A percentile compares a stretch with the other conserved stretches of the same genome.
phyloP scores from a whole-genome alignment of 805 yeast species.

The Isabelozyma gotoi region DNA sequence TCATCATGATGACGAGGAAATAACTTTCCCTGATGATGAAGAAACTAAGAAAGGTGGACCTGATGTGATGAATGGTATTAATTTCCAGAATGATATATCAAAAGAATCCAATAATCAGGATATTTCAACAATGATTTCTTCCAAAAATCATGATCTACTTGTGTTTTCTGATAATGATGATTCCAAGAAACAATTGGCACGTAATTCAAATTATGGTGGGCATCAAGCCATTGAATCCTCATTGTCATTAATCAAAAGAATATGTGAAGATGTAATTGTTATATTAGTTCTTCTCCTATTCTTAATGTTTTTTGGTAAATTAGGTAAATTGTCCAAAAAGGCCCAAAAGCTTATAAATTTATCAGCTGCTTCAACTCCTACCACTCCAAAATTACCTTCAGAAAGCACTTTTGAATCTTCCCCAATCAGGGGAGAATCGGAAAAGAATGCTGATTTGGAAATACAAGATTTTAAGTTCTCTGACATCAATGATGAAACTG shows the following conservation, averaged over 20 bases:
- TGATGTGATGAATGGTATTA: slow-evolving; percentile 36
- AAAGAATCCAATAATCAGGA: not conserved
- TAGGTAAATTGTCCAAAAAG: slow-evolving; percentile 24
- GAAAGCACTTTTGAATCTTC: not conserved
- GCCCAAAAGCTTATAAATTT: slow-evolving; percentile 2
- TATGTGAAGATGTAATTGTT: slow-evolving; percentile 52
- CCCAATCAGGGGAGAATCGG: too few species aligned
- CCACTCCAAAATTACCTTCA: not conserved
- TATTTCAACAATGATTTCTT: not conserved
- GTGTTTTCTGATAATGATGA: slow-evolving; percentile 7
- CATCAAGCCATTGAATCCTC: slow-evolving; percentile 2
- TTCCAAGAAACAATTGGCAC: not conserved
- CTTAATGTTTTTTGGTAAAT: slow-evolving; percentile 34
- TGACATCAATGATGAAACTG: slow-evolving; percentile 17
- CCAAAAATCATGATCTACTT: slow-evolving; percentile 10
- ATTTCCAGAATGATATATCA: slow-evolving; percentile 18
- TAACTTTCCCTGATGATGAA: slow-evolving; percentile 3
- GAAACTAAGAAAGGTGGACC: slow-evolving; percentile 11
- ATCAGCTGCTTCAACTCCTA: not conserved
- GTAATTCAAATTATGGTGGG: not conserved
- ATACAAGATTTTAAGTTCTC: too few species aligned
- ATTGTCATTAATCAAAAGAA: slow-evolving; percentile 22
- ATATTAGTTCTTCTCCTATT: slow-evolving; percentile 36
- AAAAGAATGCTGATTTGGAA: not conserved
- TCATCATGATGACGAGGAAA: slow-evolving; percentile 2